A percentile compares a stretch with the other conserved stretches of the same genome.
Conservation (phyloP, 805 yeast species). For the Wickerhamomyces strasburgensis region DNA sequence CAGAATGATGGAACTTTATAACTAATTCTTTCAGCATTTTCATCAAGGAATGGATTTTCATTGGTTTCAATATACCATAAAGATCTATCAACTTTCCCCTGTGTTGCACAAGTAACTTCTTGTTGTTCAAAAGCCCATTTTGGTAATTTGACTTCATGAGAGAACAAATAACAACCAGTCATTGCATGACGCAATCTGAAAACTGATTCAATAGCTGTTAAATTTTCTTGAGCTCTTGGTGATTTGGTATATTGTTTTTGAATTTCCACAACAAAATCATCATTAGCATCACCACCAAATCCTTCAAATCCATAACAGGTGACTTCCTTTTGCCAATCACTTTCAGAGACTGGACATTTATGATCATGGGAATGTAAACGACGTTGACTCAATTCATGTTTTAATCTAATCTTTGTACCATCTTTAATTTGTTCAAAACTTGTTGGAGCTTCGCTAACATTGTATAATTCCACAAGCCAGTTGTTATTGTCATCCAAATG, state of each 20-base stretch:
- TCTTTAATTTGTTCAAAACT: slow-evolving; percentile 58
- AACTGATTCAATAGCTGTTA: slow-evolving; percentile 63
- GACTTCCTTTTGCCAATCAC: slow-evolving; percentile 82
- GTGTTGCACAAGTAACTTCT: slow-evolving; percentile 76
- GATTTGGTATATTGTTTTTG: slow-evolving; percentile 46
- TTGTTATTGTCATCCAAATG: slow-evolving; percentile 71
- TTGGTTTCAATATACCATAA: slow-evolving; percentile 76
- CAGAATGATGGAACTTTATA: slow-evolving; percentile 52
- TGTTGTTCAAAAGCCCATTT: slow-evolving; percentile 82
- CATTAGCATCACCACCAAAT: slow-evolving; percentile 79
- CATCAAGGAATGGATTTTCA: slow-evolving; percentile 42
- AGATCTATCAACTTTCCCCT: slow-evolving; percentile 55
- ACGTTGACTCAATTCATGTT: slow-evolving; percentile 51
- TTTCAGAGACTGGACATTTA: slow-evolving; percentile 68
- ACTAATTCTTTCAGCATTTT: slow-evolving; percentile 42
- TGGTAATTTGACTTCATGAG: slow-evolving; percentile 72
- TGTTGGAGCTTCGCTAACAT: slow-evolving; percentile 50
- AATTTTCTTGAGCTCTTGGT: slow-evolving; percentile 47
- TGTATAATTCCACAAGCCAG: slow-evolving; percentile 67
- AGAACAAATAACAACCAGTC: slow-evolving; percentile 72
- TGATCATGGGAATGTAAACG: slow-evolving; percentile 83
- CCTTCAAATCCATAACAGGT: slow-evolving; percentile 74
- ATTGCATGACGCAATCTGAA: slow-evolving; percentile 75
- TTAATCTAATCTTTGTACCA: slow-evolving; percentile 67
- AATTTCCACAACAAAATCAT: slow-evolving; percentile 74